phyloP scores from a whole-genome alignment of 2,329 filamentous ascomycete genomes.

The Alternaria burnsii region DNA sequence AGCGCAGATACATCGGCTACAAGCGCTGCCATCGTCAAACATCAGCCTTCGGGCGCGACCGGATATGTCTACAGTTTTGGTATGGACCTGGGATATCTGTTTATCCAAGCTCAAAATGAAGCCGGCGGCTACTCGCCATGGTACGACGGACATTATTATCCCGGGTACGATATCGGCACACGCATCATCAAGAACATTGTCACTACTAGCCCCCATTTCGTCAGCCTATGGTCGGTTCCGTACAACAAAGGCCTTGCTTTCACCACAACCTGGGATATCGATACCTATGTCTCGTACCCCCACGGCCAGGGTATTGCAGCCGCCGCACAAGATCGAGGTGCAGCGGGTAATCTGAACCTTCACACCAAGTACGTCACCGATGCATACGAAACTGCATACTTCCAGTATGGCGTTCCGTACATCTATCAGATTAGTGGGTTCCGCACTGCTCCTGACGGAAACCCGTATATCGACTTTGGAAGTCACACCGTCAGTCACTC shows the following conservation, averaged over 20 bases:
- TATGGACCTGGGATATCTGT: constrained; percentile 15
- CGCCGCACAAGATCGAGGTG: constrained; percentile 15
- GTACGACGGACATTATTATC: constrained; percentile 17
- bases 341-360: constrained; percentile 14
- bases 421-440: constrained; percentile 18
- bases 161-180: constrained; percentile 16
- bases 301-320: constrained; percentile 18
- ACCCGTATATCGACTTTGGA: constrained; percentile 17
- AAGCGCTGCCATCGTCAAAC: constrained; percentile 13
- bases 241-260: constrained; percentile 19
- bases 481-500: constrained; percentile 17
- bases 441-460: constrained; percentile 10
- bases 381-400: constrained; percentile 16
- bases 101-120: constrained; percentile 6
- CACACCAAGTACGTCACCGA: constrained; percentile 18
- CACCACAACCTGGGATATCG: constrained; percentile 18
- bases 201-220: constrained; percentile 10
- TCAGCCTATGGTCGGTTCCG: constrained; percentile 15
- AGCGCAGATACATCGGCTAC: constrained; percentile 11
- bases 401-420: constrained; percentile 16
- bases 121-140: constrained; percentile 13
- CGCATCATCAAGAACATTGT: constrained; percentile 19
- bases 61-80: constrained; percentile 18
- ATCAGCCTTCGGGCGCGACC: constrained; percentile 9
- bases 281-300: constrained; percentile 17